phyloP scores from a whole-genome alignment of 2,329 filamentous ascomycete species.

The Ophiostoma angusticollis region DNA sequence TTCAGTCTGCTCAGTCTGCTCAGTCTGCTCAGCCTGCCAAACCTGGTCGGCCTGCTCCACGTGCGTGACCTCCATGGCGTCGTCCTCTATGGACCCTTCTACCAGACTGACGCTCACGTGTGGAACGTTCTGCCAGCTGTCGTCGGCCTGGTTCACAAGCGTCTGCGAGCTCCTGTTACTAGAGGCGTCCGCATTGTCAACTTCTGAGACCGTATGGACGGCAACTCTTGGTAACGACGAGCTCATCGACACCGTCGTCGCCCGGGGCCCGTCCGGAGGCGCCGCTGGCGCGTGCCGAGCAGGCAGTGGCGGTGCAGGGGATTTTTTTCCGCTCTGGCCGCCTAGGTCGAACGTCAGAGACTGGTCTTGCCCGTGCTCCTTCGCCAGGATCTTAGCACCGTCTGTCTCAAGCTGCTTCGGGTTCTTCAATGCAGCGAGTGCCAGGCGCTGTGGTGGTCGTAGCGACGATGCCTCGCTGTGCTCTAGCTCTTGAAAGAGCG shows the following conservation, averaged over 20 bases:
- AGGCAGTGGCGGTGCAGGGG: slow-evolving; percentile 33
- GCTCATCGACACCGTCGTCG: not conserved
- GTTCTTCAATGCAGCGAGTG: slow-evolving; percentile 57
- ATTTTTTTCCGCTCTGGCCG: slow-evolving; percentile 1
- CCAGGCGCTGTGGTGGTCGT: slow-evolving; percentile 62
- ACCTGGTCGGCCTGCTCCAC: too few species aligned
- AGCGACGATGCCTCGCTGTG: slow-evolving; percentile 48
- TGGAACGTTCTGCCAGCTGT: slow-evolving; percentile 22
- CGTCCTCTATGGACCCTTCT: not conserved
- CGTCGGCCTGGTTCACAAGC: slow-evolving; percentile 32
- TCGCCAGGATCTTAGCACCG: slow-evolving; percentile 9
- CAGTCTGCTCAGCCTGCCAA: too few species aligned
- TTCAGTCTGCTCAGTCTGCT: not conserved
- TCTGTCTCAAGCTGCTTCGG: slow-evolving; percentile 17
- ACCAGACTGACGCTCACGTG: slow-evolving; percentile 2
- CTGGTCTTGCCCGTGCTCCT: slow-evolving; percentile 10
- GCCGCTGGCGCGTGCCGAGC: slow-evolving; percentile 30
- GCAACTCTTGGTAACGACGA: not conserved
- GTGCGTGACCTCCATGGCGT: not conserved
- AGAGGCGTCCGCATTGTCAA: slow-evolving; percentile 26
- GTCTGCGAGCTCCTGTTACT: slow-evolving; percentile 41
- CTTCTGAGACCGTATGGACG: slow-evolving; percentile 14
- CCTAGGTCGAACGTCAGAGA: not conserved
- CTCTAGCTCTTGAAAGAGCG: slow-evolving; percentile 59
- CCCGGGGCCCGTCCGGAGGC: slow-evolving; percentile 19